These are phyloP conservation scores for Theobroma cacao DNA, from an alignment of 345 rosid genomes.

Conservation along the genomic window DNA sequence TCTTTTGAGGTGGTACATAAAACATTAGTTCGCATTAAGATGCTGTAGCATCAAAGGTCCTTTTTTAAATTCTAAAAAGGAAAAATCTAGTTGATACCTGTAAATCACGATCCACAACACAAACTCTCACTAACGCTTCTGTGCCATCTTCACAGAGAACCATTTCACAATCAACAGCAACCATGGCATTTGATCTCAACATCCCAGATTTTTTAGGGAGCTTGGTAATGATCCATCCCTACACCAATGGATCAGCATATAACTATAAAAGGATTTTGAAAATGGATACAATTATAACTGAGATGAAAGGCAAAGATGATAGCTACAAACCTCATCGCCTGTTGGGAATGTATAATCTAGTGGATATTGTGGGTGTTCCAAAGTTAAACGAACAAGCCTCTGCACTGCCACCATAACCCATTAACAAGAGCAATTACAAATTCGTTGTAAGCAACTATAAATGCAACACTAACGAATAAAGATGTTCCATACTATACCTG, in stretches of 20 bases:
- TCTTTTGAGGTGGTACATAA: neutral
- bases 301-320: neutral
- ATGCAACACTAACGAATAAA: neutral
- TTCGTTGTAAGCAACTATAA: neutral
- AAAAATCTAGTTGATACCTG: constrained; percentile 42
- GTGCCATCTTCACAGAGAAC: constrained; percentile 91
- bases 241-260: neutral
- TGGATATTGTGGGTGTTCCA: constrained; percentile 50
- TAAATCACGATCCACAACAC: constrained; percentile 68
- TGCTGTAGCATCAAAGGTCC: neutral
- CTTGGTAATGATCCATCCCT: constrained; percentile 75
- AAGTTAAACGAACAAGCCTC: constrained; percentile 73
- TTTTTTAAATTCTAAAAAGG: neutral
- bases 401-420: constrained; percentile 53
- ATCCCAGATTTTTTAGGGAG: constrained; percentile 41
- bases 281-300: neutral
- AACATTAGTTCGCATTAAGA: neutral
- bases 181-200: constrained; percentile 41
- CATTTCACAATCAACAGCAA: constrained; percentile 98
- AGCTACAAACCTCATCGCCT: constrained; percentile 49
- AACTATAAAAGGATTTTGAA: neutral
- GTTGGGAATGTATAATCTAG: constrained; percentile 58
- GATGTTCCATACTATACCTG: constrained; percentile 39
- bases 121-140: constrained; percentile 80
- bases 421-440: constrained; percentile 21